Percentiles rank a stretch among this genome's conserved stretches.
Conservation (phyloP, 2,329 filamentous ascomycete genomes). For the Fulvia fulva region DNA sequence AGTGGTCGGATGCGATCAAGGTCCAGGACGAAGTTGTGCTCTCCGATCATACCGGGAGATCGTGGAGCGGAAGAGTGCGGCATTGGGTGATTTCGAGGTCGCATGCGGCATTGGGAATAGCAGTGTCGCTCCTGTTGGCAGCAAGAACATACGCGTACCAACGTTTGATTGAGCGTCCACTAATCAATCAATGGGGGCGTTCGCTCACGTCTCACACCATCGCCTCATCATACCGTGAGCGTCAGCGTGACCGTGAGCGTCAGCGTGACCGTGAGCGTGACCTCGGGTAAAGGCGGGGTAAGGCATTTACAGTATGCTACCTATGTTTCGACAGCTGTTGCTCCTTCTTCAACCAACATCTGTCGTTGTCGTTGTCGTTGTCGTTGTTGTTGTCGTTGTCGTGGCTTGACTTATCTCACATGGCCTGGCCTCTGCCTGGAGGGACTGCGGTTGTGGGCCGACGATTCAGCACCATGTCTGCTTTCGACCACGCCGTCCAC, state of each 20-base stretch:
- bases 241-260: no score
- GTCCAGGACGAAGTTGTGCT: constrained; percentile 47
- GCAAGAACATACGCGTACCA: constrained; percentile 16
- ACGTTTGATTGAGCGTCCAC: no score
- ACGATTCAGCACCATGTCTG: not conserved
- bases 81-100: constrained; percentile 16
- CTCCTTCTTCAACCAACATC: not conserved
- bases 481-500: not conserved
- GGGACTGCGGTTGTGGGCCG: not conserved
- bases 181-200: constrained; percentile 15
- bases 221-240: no score
- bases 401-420: not conserved
- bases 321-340: not conserved
- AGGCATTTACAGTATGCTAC: not conserved
- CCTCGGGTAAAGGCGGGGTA: not conserved
- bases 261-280: no score
- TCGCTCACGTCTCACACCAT: not conserved
- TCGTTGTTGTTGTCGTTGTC: not conserved
- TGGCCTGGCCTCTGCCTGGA: not conserved
- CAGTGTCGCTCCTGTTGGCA: constrained; percentile 10
- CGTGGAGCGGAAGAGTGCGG: constrained; percentile 11
- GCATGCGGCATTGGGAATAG: constrained; percentile 14
- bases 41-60: constrained; percentile 36
- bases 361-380: not conserved
- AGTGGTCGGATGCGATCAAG: constrained; percentile 48